Evolutionary conservation across 2,329 filamentous ascomycete genomes (phyloP), one percentile per base, ranked within the genome.

Genomic region (Cephalotrichum gorgonifer): DNA sequence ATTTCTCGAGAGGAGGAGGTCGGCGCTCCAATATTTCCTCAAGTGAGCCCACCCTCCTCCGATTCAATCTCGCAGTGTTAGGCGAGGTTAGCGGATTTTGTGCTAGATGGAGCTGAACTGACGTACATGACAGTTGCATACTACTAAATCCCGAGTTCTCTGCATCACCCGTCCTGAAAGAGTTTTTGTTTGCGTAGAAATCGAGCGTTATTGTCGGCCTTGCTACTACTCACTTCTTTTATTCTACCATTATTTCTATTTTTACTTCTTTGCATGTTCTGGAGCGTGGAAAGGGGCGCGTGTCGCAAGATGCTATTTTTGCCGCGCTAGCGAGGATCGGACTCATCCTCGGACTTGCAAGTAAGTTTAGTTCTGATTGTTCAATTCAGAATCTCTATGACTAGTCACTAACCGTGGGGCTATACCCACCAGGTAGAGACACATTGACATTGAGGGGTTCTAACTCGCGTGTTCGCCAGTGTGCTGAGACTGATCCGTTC

Each of bases 81-180:
- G 38, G 15, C 20, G n/a, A 23, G 30, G 22, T 33, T 6, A 39
- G 17, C 35, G 35, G 35, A 31, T 11, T 31, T 11, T 31, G 9
- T n/a, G 6, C 35, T 39, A 5, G 17, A 6, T 11, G 35, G 5
- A 20, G 5, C 12, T 8, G 5, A 7, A 20, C 35, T 39, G 12
- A 39, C 35, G 17, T 39, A 9, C 17, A 6, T 4, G 17, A 8
- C 60, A 95, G 88, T 62, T 96, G 90, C 68, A 83, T 96, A 53
- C 69, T 97, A 55, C 70, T 96, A 27, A 96, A 96, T 64, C 91
- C 91, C 0, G 89, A 96, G 64, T 96, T 96, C 61, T 87, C 89
- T 30, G 86, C 86, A 11, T 93, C 88, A n/a, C 87, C 89, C 0
- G 81, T 95, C 2, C 73, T 95, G 41, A 95, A 93, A 62, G 88